Conservation (phyloP, 2,329 filamentous ascomycete genomes). For the Zymoseptoria ardabiliae region DNA sequence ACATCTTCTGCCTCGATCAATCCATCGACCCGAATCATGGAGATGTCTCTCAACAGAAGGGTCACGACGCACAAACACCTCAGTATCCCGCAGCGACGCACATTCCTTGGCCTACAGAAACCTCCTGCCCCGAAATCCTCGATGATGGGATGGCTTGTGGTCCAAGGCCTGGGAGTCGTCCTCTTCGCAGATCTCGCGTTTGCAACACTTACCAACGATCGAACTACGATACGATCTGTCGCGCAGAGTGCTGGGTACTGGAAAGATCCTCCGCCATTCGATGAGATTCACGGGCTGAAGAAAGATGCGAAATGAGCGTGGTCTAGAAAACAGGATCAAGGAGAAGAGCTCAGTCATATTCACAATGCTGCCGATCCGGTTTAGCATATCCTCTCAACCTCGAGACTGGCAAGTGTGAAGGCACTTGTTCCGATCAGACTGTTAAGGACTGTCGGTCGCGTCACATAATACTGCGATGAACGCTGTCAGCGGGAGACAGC, state of each 20-base stretch:
- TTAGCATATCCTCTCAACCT: conserved; percentile 22
- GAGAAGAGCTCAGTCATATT: neutral
- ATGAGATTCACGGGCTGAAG: conserved; percentile 12
- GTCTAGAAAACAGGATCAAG: neutral
- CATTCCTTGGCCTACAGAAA: conserved; percentile 26
- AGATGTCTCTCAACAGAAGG: neutral
- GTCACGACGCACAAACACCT: neutral
- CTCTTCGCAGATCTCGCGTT: conserved; percentile 24
- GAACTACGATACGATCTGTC: conserved; percentile 20
- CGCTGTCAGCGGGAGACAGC: neutral
- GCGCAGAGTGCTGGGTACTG: conserved; percentile 25
- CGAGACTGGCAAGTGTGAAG: conserved; percentile 35
- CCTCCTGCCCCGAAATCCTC: conserved; percentile 24
- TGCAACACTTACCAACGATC: conserved; percentile 15
- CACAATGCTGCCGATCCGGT: neutral
- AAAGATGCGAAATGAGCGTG: neutral
- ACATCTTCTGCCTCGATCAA: neutral
- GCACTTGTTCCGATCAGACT: conserved; percentile 36
- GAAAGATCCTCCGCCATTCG: conserved; percentile 18
- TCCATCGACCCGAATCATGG: neutral
- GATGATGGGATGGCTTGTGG: conserved; percentile 28
- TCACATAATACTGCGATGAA: conserved; percentile 37
- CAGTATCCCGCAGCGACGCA: conserved; percentile 17
- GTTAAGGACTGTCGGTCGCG: conserved; percentile 32
- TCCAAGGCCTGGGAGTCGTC: conserved; percentile 29